Conservation (phyloP, 2,329 filamentous ascomycete species). For the Pseudogymnoascus sp. region DNA sequence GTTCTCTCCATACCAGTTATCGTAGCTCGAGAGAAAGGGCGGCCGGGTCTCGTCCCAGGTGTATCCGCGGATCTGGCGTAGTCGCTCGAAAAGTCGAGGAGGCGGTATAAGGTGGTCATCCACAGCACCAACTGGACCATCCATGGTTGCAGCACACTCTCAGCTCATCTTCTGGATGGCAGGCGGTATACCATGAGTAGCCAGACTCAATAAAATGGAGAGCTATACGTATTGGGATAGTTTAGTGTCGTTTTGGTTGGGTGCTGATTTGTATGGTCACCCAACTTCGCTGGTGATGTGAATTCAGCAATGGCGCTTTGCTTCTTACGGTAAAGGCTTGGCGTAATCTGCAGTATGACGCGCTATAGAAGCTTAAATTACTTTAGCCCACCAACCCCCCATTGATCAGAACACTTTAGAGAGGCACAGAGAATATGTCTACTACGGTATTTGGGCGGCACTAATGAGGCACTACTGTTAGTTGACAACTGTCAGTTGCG, state of each 20-base stretch:
- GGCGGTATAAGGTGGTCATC: slow-evolving; percentile 47
- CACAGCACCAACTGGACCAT: slow-evolving; percentile 18
- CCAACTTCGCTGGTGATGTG: slow-evolving; percentile 3
- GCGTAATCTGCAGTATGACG: slow-evolving; percentile 4
- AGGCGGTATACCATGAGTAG: neutral
- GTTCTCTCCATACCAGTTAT: slow-evolving; percentile 60
- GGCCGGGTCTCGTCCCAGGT: slow-evolving; percentile 60
- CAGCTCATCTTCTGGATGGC: slow-evolving; percentile 8
- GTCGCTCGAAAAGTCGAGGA: slow-evolving; percentile 60
- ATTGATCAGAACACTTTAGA: neutral
- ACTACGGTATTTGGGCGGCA: neutral
- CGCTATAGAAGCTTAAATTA: slow-evolving; percentile 5
- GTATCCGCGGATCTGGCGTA: slow-evolving; percentile 65
- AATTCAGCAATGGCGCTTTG: slow-evolving; percentile 5
- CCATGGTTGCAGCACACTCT: slow-evolving; percentile 16
- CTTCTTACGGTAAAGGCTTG: slow-evolving; percentile 3
- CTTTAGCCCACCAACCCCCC: neutral
- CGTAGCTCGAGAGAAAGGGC: slow-evolving; percentile 64
- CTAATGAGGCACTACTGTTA: neutral
- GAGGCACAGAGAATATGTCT: neutral
- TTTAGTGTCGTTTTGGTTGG: slow-evolving; percentile 5
- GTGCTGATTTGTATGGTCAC: slow-evolving; percentile 2
- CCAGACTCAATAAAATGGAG: neutral
- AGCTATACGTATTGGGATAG: slow-evolving; percentile 1
- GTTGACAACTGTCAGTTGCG: neutral